phyloP scores from a whole-genome alignment of 768 basidiomycete genomes.

The Dendrothele bispora region DNA sequence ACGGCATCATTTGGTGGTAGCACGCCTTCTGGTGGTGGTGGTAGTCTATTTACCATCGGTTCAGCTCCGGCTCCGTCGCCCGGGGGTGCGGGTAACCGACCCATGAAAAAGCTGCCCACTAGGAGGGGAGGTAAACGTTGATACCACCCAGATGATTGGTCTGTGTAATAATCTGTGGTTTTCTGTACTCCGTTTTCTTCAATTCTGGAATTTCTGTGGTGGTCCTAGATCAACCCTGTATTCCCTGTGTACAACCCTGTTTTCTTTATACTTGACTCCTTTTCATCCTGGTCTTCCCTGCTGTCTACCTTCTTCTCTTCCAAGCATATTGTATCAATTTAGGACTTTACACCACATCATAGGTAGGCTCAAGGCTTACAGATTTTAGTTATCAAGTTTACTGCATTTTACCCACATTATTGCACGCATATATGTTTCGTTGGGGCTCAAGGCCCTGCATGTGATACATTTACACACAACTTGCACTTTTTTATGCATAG shows the following conservation, averaged over 20 bases:
- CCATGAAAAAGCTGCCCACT: slow-evolving; percentile 58
- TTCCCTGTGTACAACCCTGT: neutral
- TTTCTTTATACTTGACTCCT: neutral
- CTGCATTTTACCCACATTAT: no score
- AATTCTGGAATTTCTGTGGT: neutral
- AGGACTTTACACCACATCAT: slow-evolving; percentile 6
- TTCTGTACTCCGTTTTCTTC: neutral
- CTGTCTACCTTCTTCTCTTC: neutral
- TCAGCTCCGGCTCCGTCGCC: slow-evolving; percentile 44
- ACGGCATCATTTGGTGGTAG: slow-evolving; percentile 22
- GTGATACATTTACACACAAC: no score
- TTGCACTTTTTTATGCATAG: no score
- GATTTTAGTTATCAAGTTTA: no score
- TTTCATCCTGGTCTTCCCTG: neutral
- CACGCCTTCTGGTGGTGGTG: slow-evolving; percentile 32
- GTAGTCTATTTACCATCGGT: slow-evolving; percentile 60
- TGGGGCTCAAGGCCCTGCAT: no score
- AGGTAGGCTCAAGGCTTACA: slow-evolving; percentile 8
- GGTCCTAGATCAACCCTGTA: neutral
- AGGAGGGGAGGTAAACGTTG: slow-evolving; percentile 26
- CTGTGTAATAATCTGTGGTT: neutral
- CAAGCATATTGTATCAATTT: slow-evolving; percentile 5
- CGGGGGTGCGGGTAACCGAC: slow-evolving; percentile 33
- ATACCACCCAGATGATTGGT: neutral
- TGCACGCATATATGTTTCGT: no score